Percentiles rank a stretch among this genome's conserved stretches.
Conservation (phyloP, 108 stramenopile genomes). For the Seminavis robusta region DNA sequence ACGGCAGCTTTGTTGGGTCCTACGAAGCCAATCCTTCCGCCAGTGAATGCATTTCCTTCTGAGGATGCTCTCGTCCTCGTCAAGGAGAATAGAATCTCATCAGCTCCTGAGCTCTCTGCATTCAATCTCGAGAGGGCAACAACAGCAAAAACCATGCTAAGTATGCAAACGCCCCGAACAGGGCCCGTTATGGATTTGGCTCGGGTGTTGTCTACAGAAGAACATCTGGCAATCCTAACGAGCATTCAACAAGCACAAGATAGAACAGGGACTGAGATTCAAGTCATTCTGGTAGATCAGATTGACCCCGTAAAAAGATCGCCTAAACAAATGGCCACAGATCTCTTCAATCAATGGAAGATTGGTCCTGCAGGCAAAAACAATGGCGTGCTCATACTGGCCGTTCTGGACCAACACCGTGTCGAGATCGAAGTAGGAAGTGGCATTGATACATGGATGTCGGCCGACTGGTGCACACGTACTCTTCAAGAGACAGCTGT, state of each 20-base stretch:
- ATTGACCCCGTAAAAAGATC: not conserved
- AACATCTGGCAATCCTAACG: not conserved
- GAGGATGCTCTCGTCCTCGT: too few relatives aligned
- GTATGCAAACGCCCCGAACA: not conserved
- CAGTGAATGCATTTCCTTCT: too few relatives aligned
- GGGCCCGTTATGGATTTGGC: not conserved
- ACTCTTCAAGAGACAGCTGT: too few relatives aligned
- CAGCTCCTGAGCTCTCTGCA: too few relatives aligned
- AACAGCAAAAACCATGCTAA: too few relatives aligned
- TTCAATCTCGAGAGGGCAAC: too few relatives aligned
- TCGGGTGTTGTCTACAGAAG: not conserved
- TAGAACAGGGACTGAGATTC: not conserved
- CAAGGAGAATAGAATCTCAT: too few relatives aligned
- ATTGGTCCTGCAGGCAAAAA: not conserved
- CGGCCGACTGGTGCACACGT: too few relatives aligned
- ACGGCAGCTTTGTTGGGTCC: too few relatives aligned
- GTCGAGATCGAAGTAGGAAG: too few relatives aligned
- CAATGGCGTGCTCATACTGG: conserved; percentile 1
- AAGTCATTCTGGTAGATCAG: not conserved
- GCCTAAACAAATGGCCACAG: not conserved
- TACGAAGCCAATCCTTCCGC: too few relatives aligned
- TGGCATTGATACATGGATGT: too few relatives aligned
- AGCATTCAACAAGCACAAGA: not conserved
- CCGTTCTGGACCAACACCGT: not conserved
- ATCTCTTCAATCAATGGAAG: conserved; percentile 3